Evolutionary conservation across 2,329 filamentous ascomycete species (phyloP).

Genomic region (Fusarium liriodendri): DNA sequence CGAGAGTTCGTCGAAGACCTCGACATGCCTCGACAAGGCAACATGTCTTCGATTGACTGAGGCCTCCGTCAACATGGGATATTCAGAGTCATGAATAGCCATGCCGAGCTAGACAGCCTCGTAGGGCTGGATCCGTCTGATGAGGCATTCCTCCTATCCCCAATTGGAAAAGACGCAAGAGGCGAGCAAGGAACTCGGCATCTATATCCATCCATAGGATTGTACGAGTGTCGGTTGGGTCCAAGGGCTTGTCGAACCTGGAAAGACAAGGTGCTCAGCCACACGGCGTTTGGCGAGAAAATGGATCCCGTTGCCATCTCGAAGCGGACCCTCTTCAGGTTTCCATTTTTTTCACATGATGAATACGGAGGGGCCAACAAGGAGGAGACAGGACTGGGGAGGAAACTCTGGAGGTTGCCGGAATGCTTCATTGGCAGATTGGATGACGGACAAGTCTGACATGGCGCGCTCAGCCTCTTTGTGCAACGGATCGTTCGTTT

Average conservation of each 20-base stretch:
- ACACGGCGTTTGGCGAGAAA: neutral
- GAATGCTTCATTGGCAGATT: neutral
- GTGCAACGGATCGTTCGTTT: neutral
- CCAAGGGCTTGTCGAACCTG: neutral
- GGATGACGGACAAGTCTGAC: neutral
- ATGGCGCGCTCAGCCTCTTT: neutral
- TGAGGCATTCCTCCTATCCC: conserved; percentile 15
- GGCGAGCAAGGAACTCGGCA: neutral
- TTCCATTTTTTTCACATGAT: neutral
- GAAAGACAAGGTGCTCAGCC: neutral
- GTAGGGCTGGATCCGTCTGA: conserved; percentile 21
- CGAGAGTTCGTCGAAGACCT: neutral
- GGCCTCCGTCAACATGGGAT: conserved; percentile 2
- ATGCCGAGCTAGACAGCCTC: conserved; percentile 2
- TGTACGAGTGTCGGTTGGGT: neutral
- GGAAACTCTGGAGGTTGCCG: neutral
- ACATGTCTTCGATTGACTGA: neutral
- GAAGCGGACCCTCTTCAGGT: neutral
- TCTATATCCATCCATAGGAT: neutral
- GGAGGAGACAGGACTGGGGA: neutral
- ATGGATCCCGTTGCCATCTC: neutral
- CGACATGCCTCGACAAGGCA: neutral
- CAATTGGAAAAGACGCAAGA: conserved; percentile 4
- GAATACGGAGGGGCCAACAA: neutral
- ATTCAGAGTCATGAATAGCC: neutral